Base-by-base conservation (phyloP, 345 rosid genomes). In the Trapa incisa region DNA sequence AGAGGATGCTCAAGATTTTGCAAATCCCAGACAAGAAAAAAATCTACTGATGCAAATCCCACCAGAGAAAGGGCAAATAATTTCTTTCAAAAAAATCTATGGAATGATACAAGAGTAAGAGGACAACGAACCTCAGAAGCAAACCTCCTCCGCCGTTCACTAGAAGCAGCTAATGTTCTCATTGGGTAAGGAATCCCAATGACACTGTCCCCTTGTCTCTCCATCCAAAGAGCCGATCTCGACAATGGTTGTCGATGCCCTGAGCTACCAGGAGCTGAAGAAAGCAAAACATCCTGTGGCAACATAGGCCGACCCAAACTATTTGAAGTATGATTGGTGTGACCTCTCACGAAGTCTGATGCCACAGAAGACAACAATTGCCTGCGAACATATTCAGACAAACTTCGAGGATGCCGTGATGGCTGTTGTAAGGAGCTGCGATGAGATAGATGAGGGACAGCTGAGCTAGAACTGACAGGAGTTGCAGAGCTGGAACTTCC, bases 111-210 rank as follows among this genome's bases (percentile, higher is more conserved):
- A 35, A 13, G 53, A 35, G 38, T 10, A 32, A 33, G 16, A 58
- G 37, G 38, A 32, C 38, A 76, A 84, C 82, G 75, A 37, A 92
- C 98, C 97, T 92, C 97, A 0, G 96, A 84, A 37, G 79, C 84
- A 65, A 80, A 77, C 75, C 96, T 85, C 74, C 84, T 74, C 74
- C 97, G 79, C 74, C 91, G 96, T 79, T 85, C 88, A 67, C 88
- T 78, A 33, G 82, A 71, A 67, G 86, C 72, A 67, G 86, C 70
- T 76, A 82, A 70, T 73, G 82, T 77, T 73, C 83, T 84, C 72
- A 83, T 54, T 42, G 96, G 78, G 64, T 81, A 81, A 16, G 91
- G 80, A 74, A 74, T 42, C 70, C 91, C 87, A 71, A 56, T 66
- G 29, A 75, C 78, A 65, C 78, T 72, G 65, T 82, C 89, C 50